Evolutionary conservation across 805 yeast species (phyloP).

Genomic region (Zygosaccharomyces pseudorouxii): DNA sequence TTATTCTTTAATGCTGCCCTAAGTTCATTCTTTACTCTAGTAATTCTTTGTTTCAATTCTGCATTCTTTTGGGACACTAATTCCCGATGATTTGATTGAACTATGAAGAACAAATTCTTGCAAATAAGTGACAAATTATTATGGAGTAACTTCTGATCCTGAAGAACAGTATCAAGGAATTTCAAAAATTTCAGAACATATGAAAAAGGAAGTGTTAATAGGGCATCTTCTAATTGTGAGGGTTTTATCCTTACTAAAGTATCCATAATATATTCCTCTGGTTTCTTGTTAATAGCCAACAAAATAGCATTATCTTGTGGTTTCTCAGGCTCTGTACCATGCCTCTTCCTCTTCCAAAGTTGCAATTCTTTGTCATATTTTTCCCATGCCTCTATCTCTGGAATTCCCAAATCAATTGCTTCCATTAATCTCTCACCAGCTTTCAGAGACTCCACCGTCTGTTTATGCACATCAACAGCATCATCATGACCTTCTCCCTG

Average conservation of each 20-base stretch:
- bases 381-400: slow-evolving; percentile 57
- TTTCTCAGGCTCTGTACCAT: slow-evolving; percentile 45
- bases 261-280: slow-evolving; percentile 75
- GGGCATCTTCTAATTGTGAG: slow-evolving; percentile 87
- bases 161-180: slow-evolving; percentile 74
- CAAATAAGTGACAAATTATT: slow-evolving; percentile 61
- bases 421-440: slow-evolving; percentile 93
- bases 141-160: slow-evolving; percentile 42
- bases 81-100: slow-evolving; percentile 74
- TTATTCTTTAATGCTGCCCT: slow-evolving; percentile 51
- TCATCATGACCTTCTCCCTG: slow-evolving; percentile 48
- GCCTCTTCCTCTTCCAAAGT: slow-evolving; percentile 41
- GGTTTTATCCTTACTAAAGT: slow-evolving; percentile 67
- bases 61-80: slow-evolving; percentile 65
- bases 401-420: slow-evolving; percentile 77
- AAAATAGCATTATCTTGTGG: slow-evolving; percentile 72
- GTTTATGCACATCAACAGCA: slow-evolving; percentile 64
- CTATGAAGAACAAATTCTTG: slow-evolving; percentile 68
- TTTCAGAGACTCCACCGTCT: slow-evolving; percentile 85
- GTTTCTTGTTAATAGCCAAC: slow-evolving; percentile 62
- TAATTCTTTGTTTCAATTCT: slow-evolving; percentile 56
- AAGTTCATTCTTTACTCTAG: slow-evolving; percentile 56
- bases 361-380: slow-evolving; percentile 45
- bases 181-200: slow-evolving; percentile 65
- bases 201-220: slow-evolving; percentile 85